phyloP scores from a whole-genome alignment of 345 rosid genomes.

The Gossypium stocksii region DNA sequence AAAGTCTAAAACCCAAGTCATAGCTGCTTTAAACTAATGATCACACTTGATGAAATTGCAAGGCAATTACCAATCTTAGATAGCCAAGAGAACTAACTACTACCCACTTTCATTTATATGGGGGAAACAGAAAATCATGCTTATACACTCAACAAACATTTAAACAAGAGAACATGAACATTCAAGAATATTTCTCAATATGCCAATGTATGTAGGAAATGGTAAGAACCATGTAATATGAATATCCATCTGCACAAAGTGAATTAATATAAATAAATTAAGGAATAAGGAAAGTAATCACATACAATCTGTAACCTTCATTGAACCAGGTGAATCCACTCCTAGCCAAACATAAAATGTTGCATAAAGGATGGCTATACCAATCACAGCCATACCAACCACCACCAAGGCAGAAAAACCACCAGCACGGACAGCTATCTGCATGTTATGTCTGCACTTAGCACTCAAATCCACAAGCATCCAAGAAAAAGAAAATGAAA shows the following conservation, averaged over 20 bases:
- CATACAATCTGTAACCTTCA: constrained; percentile 94
- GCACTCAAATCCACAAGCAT: constrained; percentile 20
- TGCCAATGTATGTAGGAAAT: neutral
- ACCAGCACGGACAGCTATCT: constrained; percentile 98
- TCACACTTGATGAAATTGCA: neutral
- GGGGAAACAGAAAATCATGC: constrained; percentile 1
- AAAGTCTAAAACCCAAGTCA: neutral
- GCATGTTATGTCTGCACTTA: constrained; percentile 31
- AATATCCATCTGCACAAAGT: neutral
- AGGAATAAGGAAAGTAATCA: constrained; percentile 16
- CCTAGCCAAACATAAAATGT: constrained; percentile 89
- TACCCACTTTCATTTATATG: neutral
- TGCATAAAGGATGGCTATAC: constrained; percentile 90
- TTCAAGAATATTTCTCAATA: neutral
- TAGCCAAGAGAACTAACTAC: constrained; percentile 1
- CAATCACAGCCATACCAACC: constrained; percentile 98
- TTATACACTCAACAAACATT: neutral
- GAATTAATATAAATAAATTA: neutral
- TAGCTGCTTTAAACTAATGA: neutral
- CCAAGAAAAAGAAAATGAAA: constrained; percentile 12
- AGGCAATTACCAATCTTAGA: constrained; percentile 1
- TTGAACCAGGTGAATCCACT: constrained; percentile 73
- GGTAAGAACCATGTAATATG: neutral
- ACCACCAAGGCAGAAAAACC: constrained; percentile 98
- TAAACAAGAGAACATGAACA: neutral